Evolutionary conservation across 192 early-diverging fungal genomes (phyloP).

Genomic region (Chytriomyces sp.): DNA sequence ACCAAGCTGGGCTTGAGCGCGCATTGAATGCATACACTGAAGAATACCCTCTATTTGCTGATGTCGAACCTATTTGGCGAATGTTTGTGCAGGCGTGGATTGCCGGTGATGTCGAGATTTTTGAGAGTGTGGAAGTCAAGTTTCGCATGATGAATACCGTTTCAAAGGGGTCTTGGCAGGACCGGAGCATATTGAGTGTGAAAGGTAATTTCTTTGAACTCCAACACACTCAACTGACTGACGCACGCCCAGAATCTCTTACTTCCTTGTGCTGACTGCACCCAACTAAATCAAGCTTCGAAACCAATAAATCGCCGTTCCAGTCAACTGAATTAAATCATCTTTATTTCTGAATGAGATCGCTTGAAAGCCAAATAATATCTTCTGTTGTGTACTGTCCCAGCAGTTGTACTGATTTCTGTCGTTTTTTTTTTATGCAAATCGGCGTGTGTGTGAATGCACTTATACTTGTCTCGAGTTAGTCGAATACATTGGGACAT

Average conservation of each 20-base stretch:
- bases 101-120: conserved; percentile 17
- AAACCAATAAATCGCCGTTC: background rate
- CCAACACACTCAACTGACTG: background rate
- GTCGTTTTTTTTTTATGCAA: too few relatives aligned
- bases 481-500: too few relatives aligned
- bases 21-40: background rate
- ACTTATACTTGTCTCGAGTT: too few relatives aligned
- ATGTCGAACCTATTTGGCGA: conserved; percentile 30
- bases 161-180: conserved; percentile 19
- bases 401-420: too few relatives aligned
- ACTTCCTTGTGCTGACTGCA: background rate
- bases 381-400: too few relatives aligned
- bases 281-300: background rate
- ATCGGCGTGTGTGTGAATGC: too few relatives aligned
- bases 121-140: conserved; percentile 13
- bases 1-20: background rate
- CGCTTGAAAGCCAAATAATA: too few relatives aligned
- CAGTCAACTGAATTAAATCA: too few relatives aligned
- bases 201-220: background rate
- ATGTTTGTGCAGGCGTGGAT: conserved; percentile 32
- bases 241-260: background rate
- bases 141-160: conserved; percentile 17
- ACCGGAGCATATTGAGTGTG: background rate
- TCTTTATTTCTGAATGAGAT: too few relatives aligned
- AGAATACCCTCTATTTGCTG: conserved; percentile 18